phyloP scores from a whole-genome alignment of 2,329 filamentous ascomycete genomes.

The Pseudodiploospora longispora region DNA sequence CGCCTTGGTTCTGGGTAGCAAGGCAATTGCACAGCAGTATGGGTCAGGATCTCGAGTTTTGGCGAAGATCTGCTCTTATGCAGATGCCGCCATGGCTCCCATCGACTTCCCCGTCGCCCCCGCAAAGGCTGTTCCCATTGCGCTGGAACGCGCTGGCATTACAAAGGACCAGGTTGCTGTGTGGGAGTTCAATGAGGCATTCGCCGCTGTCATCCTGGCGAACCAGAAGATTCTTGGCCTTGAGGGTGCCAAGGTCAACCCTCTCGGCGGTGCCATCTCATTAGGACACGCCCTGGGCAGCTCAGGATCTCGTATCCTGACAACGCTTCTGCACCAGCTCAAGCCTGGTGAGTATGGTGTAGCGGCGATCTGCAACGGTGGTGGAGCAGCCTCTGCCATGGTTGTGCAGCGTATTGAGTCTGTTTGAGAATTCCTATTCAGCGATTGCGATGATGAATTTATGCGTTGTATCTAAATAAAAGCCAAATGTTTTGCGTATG shows the following conservation, averaged over 20 bases:
- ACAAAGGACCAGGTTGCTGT: conserved; percentile 84
- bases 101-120: conserved; percentile 94
- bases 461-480: not conserved
- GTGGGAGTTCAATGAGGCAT: conserved; percentile 99
- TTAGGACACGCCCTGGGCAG: conserved; percentile 88
- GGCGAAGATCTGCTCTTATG: conserved; percentile 77
- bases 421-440: conserved; percentile 26
- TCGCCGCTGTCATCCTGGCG: conserved; percentile 89
- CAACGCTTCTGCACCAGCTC: conserved; percentile 83
- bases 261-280: conserved; percentile 83
- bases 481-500: too few relatives aligned
- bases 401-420: conserved; percentile 76
- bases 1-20: conserved; percentile 77
- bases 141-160: conserved; percentile 80
- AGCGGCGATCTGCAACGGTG: conserved; percentile 94
- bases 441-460: not conserved
- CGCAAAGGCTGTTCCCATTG: conserved; percentile 83
- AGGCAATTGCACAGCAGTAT: conserved; percentile 71
- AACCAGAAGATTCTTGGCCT: conserved; percentile 89
- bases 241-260: conserved; percentile 73
- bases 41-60: conserved; percentile 71
- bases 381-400: conserved; percentile 83
- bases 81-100: conserved; percentile 83
- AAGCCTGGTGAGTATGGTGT: conserved; percentile 90
- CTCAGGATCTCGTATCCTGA: conserved; percentile 85